Conservation (phyloP, 306 rosid species). For the Ammopiptanthus mongolicus region DNA sequence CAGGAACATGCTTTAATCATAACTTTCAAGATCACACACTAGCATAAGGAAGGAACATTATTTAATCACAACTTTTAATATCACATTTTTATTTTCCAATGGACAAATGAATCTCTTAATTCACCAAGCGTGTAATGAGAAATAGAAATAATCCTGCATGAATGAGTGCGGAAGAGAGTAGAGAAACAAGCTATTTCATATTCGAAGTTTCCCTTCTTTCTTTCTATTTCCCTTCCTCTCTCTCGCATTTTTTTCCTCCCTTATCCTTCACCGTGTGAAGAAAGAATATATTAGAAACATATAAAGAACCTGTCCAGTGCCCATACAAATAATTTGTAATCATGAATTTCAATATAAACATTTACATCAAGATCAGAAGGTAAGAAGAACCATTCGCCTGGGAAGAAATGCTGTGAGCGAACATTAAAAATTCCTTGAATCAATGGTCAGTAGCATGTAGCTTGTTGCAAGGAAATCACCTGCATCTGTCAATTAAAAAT, state of each 20-base stretch:
- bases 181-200: slow-evolving; percentile 13
- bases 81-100: not conserved
- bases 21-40: too few species aligned
- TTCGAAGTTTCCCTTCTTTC: not conserved
- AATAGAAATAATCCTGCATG: slow-evolving; percentile 13
- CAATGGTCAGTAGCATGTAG: slow-evolving; percentile 53
- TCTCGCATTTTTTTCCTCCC: not conserved
- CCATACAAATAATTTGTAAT: slow-evolving; percentile 55
- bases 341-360: slow-evolving; percentile 61
- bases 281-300: slow-evolving; percentile 60
- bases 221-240: not conserved
- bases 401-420: slow-evolving; percentile 35
- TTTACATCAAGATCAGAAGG: slow-evolving; percentile 62
- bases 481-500: too few species aligned
- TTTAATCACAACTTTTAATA: not conserved
- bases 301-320: slow-evolving; percentile 41
- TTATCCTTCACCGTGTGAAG: too few species aligned
- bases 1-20: too few species aligned
- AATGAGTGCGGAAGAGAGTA: slow-evolving; percentile 7
- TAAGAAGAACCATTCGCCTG: slow-evolving; percentile 42
- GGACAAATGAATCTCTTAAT: slow-evolving; percentile 15
- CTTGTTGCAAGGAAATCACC: slow-evolving; percentile 39
- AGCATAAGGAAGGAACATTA: not conserved
- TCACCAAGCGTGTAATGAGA: not conserved
- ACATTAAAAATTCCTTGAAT: slow-evolving; percentile 43